Percentiles rank a stretch among this genome's conserved stretches.
phyloP scores from a whole-genome alignment of 768 basidiomycete species.

The Dacryopinax primogenitus region DNA sequence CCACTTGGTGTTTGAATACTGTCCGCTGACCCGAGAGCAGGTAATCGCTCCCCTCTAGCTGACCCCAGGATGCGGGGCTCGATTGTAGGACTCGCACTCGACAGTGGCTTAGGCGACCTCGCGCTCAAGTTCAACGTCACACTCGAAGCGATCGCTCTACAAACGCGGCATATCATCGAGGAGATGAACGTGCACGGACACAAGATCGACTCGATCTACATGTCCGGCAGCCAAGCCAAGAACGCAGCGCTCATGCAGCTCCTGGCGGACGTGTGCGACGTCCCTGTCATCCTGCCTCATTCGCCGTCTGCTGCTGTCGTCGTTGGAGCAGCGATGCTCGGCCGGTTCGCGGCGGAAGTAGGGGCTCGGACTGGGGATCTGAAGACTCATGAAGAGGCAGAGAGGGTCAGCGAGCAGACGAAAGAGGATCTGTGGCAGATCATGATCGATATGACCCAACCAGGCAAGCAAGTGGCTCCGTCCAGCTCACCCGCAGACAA shows the following conservation, averaged over 20 bases:
- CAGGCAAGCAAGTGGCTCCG: conserved; percentile 59
- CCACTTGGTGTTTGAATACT: not conserved
- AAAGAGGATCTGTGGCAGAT: conserved; percentile 73
- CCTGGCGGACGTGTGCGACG: conserved; percentile 68
- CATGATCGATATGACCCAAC: conserved; percentile 94
- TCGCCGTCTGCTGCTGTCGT: conserved; percentile 74
- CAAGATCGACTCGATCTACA: conserved; percentile 67
- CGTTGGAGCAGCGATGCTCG: conserved; percentile 87
- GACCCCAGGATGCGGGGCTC: conserved; percentile 93
- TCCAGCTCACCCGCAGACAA: conserved; percentile 48
- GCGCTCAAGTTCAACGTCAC: conserved; percentile 83
- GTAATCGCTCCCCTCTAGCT: conserved; percentile 91
- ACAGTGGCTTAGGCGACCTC: conserved; percentile 62
- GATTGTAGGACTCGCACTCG: conserved; percentile 73
- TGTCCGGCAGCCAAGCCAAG: conserved; percentile 87
- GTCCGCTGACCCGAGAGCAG: conserved; percentile 30
- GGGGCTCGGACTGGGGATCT: conserved; percentile 25
- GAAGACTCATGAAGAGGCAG: conserved; percentile 27
- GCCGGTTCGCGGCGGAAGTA: conserved; percentile 63
- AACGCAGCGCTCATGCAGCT: conserved; percentile 81
- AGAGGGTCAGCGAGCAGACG: conserved; percentile 33
- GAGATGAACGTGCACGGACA: conserved; percentile 82
- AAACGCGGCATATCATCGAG: conserved; percentile 88
- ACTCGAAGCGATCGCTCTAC: conserved; percentile 83
- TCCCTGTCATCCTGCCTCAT: conserved; percentile 71